A percentile compares a stretch with the other conserved stretches of the same genome.
Conservation (phyloP, 345 rosid species). For the Raphanus sativus region DNA sequence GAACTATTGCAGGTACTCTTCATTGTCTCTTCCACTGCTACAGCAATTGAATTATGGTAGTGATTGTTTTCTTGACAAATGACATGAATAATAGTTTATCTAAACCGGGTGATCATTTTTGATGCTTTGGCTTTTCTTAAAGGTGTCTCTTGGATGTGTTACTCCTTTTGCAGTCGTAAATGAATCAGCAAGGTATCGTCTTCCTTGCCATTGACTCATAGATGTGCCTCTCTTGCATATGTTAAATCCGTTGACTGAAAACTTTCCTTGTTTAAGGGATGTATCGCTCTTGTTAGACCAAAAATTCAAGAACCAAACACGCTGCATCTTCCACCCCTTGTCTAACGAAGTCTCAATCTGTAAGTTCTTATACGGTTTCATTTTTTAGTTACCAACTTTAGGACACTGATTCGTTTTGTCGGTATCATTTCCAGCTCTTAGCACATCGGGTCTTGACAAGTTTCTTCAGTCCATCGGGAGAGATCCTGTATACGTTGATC, state of each 20-base stretch:
- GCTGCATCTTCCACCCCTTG: constrained; percentile 86
- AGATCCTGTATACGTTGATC: constrained; percentile 63
- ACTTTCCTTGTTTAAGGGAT: constrained; percentile 45
- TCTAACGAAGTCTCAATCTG: constrained; percentile 78
- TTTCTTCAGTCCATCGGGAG: constrained; percentile 71
- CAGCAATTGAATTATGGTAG: neutral
- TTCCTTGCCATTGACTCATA: neutral
- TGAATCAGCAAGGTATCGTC: neutral
- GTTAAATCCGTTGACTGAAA: neutral
- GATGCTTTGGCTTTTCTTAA: neutral
- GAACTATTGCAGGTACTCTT: constrained; percentile 71
- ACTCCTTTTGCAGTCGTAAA: neutral
- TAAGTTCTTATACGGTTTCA: constrained; percentile 39
- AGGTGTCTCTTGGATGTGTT: neutral
- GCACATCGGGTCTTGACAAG: constrained; percentile 59
- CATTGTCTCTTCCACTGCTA: constrained; percentile 1
- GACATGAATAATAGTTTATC: no score
- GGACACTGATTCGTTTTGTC: constrained; percentile 3
- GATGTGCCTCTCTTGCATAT: neutral
- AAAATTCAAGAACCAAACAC: constrained; percentile 58
- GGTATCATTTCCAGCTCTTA: constrained; percentile 54
- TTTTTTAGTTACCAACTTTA: neutral
- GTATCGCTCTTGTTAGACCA: constrained; percentile 79
- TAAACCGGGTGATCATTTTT: no score
- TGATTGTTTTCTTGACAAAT: neutral